Base-by-base conservation (phyloP, 768 basidiomycete genomes). In the Lanmaoa rubissima region DNA sequence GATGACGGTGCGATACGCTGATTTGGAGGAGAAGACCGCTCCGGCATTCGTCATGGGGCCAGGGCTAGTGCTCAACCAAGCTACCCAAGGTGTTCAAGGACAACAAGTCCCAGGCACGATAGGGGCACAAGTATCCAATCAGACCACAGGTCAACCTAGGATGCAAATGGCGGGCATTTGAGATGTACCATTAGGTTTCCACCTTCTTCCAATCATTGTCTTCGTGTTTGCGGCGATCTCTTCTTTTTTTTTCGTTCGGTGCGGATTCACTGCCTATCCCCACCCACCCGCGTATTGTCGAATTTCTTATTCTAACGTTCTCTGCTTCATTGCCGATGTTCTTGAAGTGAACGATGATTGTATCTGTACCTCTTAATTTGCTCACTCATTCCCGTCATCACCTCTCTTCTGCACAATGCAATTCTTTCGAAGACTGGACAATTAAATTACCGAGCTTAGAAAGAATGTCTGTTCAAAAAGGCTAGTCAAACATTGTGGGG, bases 1-100 rank as follows among this genome's bases (percentile, higher is more conserved):
- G 67, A 84, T 88, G 82, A 84, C 82, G 16, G 88, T 90, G 47
- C 74, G 87, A 58, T 90, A 89, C 63, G 70, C 82, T 52, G 88
- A 90, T 67, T 74, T 90, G 65, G 87, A 88, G 73, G 88, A 89
- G 75, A 87, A 88, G 78, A 83, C 76, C 39, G 69, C 74, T 12
- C 83, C 87, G 4, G 85, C 84, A 32, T 88, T 88, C 62, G 74
- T 75, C 41, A 77, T 73, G 56, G 82, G 81, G 1, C 75, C 79
- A 44, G 76, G 77, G n/a, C 71, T 80, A 2, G 74, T 76, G 26
- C 75, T 75, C 14, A 72, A 74, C 45, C 77, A 78, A 55, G 26
- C 67, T 0, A 2, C 59, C 3, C 66, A 73, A 48, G 61, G 60
- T 24, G 59, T 61, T 28, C 77, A 75, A 60, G 75, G 70, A 43